These are phyloP conservation scores for Aspergillus funiculosus DNA, from an alignment of 495 filamentous ascomycete species.

Conservation along the genomic window DNA sequence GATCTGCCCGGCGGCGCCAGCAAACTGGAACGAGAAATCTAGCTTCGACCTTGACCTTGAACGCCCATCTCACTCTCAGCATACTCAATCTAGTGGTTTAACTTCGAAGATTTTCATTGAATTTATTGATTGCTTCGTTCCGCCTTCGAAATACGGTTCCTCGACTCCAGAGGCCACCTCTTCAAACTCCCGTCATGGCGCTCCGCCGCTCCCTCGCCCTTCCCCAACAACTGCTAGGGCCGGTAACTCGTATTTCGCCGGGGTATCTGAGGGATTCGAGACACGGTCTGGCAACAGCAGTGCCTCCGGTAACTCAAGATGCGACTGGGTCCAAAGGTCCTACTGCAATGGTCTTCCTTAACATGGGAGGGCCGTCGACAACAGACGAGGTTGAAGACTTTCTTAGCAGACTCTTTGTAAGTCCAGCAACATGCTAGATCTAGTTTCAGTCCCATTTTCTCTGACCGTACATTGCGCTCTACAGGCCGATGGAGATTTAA, in stretches of 20 bases:
- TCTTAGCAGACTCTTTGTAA: constrained; percentile 87
- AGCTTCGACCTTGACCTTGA: no score
- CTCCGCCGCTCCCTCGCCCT: constrained; percentile 31
- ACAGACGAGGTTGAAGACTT: constrained; percentile 84
- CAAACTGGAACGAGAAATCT: no score
- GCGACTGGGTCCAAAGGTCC: constrained; percentile 55
- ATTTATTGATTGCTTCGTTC: no score
- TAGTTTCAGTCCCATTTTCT: neutral
- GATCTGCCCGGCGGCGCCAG: constrained; percentile 11
- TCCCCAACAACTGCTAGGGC: constrained; percentile 30
- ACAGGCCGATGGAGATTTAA: constrained; percentile 87
- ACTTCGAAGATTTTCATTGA: no score
- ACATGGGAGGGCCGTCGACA: constrained; percentile 96
- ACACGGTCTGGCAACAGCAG: constrained; percentile 55
- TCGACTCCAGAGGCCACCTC: neutral
- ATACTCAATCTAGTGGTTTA: no score
- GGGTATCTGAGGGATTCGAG: constrained; percentile 24
- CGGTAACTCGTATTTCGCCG: constrained; percentile 21
- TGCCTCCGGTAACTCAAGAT: constrained; percentile 71
- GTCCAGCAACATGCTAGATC: constrained; percentile 19
- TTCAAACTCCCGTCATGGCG: constrained; percentile 29
- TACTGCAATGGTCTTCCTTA: constrained; percentile 97
- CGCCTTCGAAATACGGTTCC: no score
- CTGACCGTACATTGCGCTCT: constrained; percentile 1
- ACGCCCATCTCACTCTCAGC: no score